Evolutionary conservation across 108 stramenopile species (phyloP).

Genomic region (Cylindrotheca closterium): DNA sequence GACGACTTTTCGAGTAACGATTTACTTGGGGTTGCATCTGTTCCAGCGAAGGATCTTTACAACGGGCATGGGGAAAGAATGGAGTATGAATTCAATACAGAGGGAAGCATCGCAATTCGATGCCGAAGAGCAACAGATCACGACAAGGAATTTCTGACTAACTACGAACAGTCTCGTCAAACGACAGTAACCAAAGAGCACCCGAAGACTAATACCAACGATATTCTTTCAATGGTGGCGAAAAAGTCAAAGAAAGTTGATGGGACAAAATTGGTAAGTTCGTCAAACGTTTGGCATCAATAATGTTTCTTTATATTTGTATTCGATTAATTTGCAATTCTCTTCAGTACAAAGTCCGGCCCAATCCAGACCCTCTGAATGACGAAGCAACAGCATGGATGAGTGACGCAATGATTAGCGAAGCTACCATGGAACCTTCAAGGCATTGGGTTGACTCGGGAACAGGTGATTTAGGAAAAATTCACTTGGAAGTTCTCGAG

Average conservation of each 20-base stretch:
- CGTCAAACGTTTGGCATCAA: not conserved
- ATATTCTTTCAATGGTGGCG: slow-evolving; percentile 40
- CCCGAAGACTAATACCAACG: slow-evolving; percentile 16
- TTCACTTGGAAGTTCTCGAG: slow-evolving; percentile 67
- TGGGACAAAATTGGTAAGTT: slow-evolving; percentile 17
- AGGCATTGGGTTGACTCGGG: slow-evolving; percentile 67
- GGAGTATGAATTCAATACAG: slow-evolving; percentile 38
- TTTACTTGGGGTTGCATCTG: slow-evolving; percentile 49
- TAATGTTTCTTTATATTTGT: not conserved
- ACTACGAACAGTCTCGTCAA: slow-evolving; percentile 19
- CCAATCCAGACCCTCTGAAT: slow-evolving; percentile 66
- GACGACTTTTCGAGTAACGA: slow-evolving; percentile 55
- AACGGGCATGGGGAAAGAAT: slow-evolving; percentile 59
- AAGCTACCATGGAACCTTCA: slow-evolving; percentile 45
- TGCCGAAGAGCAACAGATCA: slow-evolving; percentile 65
- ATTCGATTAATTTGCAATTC: not conserved
- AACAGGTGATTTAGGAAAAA: slow-evolving; percentile 59
- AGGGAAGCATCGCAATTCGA: slow-evolving; percentile 62
- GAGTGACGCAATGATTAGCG: slow-evolving; percentile 51
- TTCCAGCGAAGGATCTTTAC: slow-evolving; percentile 52
- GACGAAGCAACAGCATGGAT: slow-evolving; percentile 69
- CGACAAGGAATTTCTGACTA: slow-evolving; percentile 73
- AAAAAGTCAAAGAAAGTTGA: slow-evolving; percentile 37
- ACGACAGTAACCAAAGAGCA: slow-evolving; percentile 19
- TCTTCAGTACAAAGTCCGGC: slow-evolving; percentile 41